These are phyloP conservation scores for Grosmannia clavigera DNA, from an alignment of 2,329 filamentous ascomycete genomes.

Conservation along the genomic window DNA sequence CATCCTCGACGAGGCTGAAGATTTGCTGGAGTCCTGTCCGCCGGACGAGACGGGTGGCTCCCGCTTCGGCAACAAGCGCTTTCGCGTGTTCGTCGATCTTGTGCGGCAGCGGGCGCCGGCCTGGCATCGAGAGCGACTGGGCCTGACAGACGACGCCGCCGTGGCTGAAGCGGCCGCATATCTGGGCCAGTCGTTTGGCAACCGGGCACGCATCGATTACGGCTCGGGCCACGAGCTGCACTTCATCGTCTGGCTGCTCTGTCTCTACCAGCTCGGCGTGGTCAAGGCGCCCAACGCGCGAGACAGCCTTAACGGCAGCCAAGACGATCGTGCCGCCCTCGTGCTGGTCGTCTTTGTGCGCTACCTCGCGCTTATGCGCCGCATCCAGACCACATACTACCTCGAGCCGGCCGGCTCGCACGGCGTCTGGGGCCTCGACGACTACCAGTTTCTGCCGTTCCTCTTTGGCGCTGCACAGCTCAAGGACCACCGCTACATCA, in stretches of 20 bases:
- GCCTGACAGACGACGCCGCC: slow-evolving; percentile 26
- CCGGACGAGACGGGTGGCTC: slow-evolving; percentile 79
- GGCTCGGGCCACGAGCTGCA: slow-evolving; percentile 96
- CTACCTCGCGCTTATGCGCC: slow-evolving; percentile 79
- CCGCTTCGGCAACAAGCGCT: slow-evolving; percentile 88
- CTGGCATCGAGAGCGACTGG: slow-evolving; percentile 50
- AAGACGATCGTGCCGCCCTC: slow-evolving; percentile 55
- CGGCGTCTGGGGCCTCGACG: slow-evolving; percentile 94
- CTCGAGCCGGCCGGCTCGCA: slow-evolving; percentile 94
- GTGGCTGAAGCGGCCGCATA: slow-evolving; percentile 67
- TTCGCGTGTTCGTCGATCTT: slow-evolving; percentile 68
- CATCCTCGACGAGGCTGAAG: slow-evolving; percentile 58
- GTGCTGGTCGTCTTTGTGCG: slow-evolving; percentile 67
- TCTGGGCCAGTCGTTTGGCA: slow-evolving; percentile 73
- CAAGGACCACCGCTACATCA: slow-evolving; percentile 71
- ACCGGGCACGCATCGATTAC: slow-evolving; percentile 81
- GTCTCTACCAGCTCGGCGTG: slow-evolving; percentile 66
- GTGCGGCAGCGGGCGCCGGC: slow-evolving; percentile 39
- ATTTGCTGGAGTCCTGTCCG: slow-evolving; percentile 55
- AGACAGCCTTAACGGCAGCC: background rate
- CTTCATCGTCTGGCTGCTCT: slow-evolving; percentile 94
- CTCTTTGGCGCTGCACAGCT: slow-evolving; percentile 89
- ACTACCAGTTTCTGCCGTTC: slow-evolving; percentile 95
- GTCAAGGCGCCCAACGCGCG: slow-evolving; percentile 31
- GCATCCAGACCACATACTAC: slow-evolving; percentile 84